These are phyloP conservation scores for Prunus padus DNA, from an alignment of 306 rosid genomes.

Conservation along the genomic window DNA sequence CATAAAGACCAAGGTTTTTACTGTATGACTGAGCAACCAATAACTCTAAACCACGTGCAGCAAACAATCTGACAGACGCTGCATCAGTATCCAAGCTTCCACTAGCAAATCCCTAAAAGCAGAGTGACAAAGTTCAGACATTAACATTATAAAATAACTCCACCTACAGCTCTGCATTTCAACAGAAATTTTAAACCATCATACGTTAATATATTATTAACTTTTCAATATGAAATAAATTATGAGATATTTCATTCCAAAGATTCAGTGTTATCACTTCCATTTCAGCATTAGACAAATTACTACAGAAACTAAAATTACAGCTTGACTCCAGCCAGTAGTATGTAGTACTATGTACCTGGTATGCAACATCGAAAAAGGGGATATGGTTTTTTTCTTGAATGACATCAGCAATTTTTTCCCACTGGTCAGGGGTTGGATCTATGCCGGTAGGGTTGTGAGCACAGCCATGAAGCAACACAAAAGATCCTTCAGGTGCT, in stretches of 20 bases:
- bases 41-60: slow-evolving; percentile 84
- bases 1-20: slow-evolving; percentile 94
- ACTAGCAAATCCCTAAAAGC: slow-evolving; percentile 92
- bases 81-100: slow-evolving; percentile 96
- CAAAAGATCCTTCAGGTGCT: slow-evolving; percentile 93
- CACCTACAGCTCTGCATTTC: neutral
- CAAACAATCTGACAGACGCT: slow-evolving; percentile 85
- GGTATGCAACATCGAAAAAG: slow-evolving; percentile 97
- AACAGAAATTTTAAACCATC: slow-evolving; percentile 5
- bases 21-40: slow-evolving; percentile 96
- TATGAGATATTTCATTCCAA: neutral
- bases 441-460: slow-evolving; percentile 99
- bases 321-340: neutral
- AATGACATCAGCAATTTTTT: slow-evolving; percentile 85
- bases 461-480: slow-evolving; percentile 98
- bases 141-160: slow-evolving; percentile 9
- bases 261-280: neutral
- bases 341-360: slow-evolving; percentile 41
- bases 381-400: slow-evolving; percentile 80
- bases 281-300: slow-evolving; percentile 3
- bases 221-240: neutral
- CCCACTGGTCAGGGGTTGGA: slow-evolving; percentile 94
- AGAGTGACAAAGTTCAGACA: slow-evolving; percentile 5
- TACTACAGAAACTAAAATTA: neutral
- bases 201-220: neutral